phyloP scores from a whole-genome alignment of 2,329 filamentous ascomycete species.

The Curvularia sp. region DNA sequence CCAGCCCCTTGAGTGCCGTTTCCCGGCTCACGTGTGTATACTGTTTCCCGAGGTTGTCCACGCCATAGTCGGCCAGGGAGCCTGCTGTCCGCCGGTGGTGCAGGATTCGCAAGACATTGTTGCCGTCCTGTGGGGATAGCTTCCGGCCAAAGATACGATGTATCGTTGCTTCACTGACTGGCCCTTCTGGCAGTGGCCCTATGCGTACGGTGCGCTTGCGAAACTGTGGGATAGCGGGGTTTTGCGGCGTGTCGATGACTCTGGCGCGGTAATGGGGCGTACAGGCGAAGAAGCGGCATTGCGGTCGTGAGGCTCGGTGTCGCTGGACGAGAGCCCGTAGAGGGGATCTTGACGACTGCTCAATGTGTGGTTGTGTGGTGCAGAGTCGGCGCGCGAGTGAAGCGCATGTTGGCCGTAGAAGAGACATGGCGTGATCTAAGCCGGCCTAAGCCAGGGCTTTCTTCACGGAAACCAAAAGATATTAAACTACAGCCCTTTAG shows the following conservation, averaged over 20 bases:
- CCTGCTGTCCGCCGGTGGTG: conserved; percentile 52
- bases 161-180: conserved; percentile 36
- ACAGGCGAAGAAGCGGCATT: conserved; percentile 37
- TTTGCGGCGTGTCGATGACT: conserved; percentile 36
- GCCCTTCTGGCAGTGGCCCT: conserved; percentile 41
- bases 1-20: conserved; percentile 42
- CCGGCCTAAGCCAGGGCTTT: conserved; percentile 10
- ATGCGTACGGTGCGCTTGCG: conserved; percentile 44
- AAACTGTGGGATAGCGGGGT: conserved; percentile 29
- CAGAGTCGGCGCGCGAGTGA: conserved; percentile 44
- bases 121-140: conserved; percentile 41
- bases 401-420: conserved; percentile 39
- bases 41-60: conserved; percentile 43
- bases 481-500: not conserved
- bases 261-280: conserved; percentile 34
- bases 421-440: conserved; percentile 34
- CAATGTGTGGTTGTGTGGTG: conserved; percentile 24
- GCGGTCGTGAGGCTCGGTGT: conserved; percentile 18
- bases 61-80: conserved; percentile 51
- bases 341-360: conserved; percentile 27
- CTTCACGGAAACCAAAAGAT: not conserved
- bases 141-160: conserved; percentile 43
- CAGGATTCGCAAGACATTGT: conserved; percentile 49
- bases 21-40: conserved; percentile 39
- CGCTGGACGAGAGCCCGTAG: conserved; percentile 34